A percentile compares a stretch with the other conserved stretches of the same genome.
Evolutionary conservation across 352 stramenopile genomes (phyloP).

Genomic region (Pythium grandisporangium): DNA sequence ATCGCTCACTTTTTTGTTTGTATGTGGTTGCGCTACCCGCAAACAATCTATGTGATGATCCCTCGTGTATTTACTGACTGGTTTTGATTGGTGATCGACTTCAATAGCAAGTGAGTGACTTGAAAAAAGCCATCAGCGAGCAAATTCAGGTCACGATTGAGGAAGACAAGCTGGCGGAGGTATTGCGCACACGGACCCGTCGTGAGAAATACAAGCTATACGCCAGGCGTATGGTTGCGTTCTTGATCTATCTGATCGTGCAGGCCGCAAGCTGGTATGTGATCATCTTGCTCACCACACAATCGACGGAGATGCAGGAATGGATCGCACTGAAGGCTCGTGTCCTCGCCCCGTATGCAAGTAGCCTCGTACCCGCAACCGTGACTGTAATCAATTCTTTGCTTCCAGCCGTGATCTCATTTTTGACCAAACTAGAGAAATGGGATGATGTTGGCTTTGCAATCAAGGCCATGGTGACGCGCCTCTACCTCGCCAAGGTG

Average conservation of each 20-base stretch:
- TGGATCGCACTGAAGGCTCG: constrained; percentile 26
- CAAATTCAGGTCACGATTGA: constrained; percentile 46
- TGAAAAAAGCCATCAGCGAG: constrained; percentile 46
- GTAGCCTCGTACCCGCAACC: constrained; percentile 53
- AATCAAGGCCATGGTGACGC: constrained; percentile 78
- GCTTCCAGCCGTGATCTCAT: constrained; percentile 49
- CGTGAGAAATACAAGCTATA: constrained; percentile 55
- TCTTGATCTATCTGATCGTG: constrained; percentile 51
- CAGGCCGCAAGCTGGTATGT: constrained; percentile 60
- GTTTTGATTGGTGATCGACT: not conserved
- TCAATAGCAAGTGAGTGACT: constrained; percentile 40
- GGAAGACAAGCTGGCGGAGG: constrained; percentile 45
- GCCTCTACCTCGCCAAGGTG: constrained; percentile 75
- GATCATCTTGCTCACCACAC: constrained; percentile 65
- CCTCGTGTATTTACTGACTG: too few species aligned
- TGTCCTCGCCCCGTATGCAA: constrained; percentile 42
- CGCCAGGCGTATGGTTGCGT: constrained; percentile 25
- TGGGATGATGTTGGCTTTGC: constrained; percentile 74
- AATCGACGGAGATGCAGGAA: constrained; percentile 47
- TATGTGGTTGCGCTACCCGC: too few species aligned
- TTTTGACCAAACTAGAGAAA: constrained; percentile 58
- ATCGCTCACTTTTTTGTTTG: constrained; percentile 1
- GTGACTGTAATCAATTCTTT: constrained; percentile 72
- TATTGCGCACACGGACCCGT: constrained; percentile 31
- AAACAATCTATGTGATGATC: too few species aligned